Conservation (phyloP, 768 basidiomycete species). For the Pisolithus albus region DNA sequence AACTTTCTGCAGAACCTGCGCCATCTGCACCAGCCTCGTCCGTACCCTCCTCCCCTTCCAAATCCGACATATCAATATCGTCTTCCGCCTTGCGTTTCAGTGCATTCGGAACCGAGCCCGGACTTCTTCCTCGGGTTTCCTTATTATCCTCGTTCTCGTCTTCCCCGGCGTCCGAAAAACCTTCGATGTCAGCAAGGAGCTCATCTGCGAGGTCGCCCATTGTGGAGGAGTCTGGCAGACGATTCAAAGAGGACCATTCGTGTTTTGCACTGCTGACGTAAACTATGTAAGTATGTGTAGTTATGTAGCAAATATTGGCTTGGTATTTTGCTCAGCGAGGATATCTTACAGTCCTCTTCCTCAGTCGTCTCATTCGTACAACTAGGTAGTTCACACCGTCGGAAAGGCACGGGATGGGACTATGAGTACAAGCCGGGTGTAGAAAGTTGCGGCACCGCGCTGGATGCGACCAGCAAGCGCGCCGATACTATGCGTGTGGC, state of each 20-base stretch:
- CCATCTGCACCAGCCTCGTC: constrained; percentile 34
- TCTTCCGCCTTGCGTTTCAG: constrained; percentile 60
- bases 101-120: constrained; percentile 19
- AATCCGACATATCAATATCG: constrained; percentile 53
- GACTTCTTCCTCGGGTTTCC: constrained; percentile 18
- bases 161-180: constrained; percentile 62
- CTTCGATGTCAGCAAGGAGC: constrained; percentile 87
- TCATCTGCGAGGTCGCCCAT: constrained; percentile 90
- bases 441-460: too few relatives aligned
- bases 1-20: constrained; percentile 39
- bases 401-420: too few relatives aligned
- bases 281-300: background rate
- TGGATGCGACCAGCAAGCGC: too few relatives aligned
- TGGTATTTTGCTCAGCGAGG: too few relatives aligned
- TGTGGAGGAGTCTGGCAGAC: background rate
- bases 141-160: constrained; percentile 41
- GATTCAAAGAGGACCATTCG: too few relatives aligned
- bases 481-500: too few relatives aligned
- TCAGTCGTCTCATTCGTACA: too few relatives aligned
- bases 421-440: too few relatives aligned
- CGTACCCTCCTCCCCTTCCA: constrained; percentile 38
- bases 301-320: too few relatives aligned
- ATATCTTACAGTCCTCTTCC: too few relatives aligned
- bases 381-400: too few relatives aligned
- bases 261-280: background rate